Conservation (phyloP, 75 land plant genomes). For the Selaginella moellendorffii region DNA sequence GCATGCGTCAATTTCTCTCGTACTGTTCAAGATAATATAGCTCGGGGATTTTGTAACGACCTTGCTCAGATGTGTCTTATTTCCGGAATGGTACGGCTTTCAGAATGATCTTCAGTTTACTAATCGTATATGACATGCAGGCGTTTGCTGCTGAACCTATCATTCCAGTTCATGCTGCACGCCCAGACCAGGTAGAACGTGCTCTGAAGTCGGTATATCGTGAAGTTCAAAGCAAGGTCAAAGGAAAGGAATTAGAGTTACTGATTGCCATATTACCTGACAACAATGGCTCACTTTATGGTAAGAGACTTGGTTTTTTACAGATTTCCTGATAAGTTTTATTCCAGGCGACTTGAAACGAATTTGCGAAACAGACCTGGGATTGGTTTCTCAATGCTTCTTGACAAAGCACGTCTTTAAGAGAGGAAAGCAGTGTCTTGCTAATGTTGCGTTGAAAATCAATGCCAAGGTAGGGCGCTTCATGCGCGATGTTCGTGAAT, state of each 20-base stretch:
- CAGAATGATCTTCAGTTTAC: not conserved
- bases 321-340: no score
- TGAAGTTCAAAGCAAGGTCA: conserved; percentile 31
- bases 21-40: conserved; percentile 47
- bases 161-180: conserved; percentile 41
- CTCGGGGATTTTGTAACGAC: conserved; percentile 54
- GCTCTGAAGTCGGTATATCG: conserved; percentile 42
- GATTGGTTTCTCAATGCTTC: conserved; percentile 79
- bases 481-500: no score
- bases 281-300: conserved; percentile 76
- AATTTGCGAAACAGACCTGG: conserved; percentile 89
- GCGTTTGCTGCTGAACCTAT: conserved; percentile 56
- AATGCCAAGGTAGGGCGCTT: conserved; percentile 56
- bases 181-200: conserved; percentile 60
- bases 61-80: conserved; percentile 76
- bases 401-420: conserved; percentile 78
- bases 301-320: conserved; percentile 19
- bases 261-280: conserved; percentile 76
- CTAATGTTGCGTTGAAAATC: conserved; percentile 81
- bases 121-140: no score
- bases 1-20: conserved; percentile 82
- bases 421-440: conserved; percentile 73
- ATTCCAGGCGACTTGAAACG: conserved; percentile 78
- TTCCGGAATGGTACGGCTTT: conserved; percentile 82
- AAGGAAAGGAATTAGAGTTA: conserved; percentile 58